A percentile compares a stretch with the other conserved stretches of the same genome.
phyloP scores from a whole-genome alignment of 352 stramenopile genomes.

The Globisporangium sylvaticum region DNA sequence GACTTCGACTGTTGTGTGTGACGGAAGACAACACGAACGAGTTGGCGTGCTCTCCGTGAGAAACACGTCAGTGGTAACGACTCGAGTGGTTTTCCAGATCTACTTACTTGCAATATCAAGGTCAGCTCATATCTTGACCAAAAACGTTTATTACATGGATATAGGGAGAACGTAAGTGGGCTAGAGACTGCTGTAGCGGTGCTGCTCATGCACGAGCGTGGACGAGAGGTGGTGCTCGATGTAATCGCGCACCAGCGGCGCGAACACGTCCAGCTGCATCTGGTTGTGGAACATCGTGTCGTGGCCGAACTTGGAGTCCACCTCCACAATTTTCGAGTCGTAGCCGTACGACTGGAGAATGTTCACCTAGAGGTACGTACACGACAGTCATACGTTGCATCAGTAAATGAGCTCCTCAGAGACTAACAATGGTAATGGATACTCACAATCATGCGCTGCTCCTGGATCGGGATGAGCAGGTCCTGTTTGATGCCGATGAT shows the following conservation, averaged over 20 bases:
- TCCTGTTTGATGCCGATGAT: constrained; percentile 85
- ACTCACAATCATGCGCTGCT: constrained; percentile 67
- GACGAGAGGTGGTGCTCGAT: constrained; percentile 57
- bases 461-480: constrained; percentile 77
- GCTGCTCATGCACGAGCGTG: constrained; percentile 58
- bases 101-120: no score
- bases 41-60: no score
- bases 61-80: no score
- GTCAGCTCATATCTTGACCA: no score
- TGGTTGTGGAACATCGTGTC: constrained; percentile 85
- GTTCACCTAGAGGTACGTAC: constrained; percentile 16
- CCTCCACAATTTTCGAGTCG: constrained; percentile 57
- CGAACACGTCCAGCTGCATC: constrained; percentile 78
- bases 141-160: not conserved
- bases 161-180: not conserved
- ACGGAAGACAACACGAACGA: no score
- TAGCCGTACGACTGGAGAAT: constrained; percentile 78
- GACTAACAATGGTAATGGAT: no score
- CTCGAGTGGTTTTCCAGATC: no score
- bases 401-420: not conserved
- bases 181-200: constrained; percentile 77
- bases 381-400: not conserved
- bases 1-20: no score
- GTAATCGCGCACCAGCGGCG: constrained; percentile 62
- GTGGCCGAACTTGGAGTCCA: constrained; percentile 86